phyloP scores from a whole-genome alignment of 139 green algal species.

The Parachlorella kessleri region DNA sequence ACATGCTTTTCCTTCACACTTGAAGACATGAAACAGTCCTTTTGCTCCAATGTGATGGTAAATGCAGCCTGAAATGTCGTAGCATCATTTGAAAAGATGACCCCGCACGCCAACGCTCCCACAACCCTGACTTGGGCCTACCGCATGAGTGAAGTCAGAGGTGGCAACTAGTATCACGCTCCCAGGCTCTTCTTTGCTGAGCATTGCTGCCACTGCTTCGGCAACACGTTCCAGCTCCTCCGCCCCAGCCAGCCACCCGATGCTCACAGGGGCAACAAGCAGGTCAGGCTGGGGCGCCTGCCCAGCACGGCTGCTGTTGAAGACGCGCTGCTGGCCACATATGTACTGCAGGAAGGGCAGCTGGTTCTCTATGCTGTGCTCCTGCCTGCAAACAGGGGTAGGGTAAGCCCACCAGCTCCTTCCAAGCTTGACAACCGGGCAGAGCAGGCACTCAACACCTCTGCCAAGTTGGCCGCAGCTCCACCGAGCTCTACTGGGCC shows the following conservation, averaged over 20 bases:
- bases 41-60: too few species aligned
- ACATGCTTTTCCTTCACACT: too few species aligned
- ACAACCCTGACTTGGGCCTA: too few species aligned
- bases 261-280: conserved; percentile 21
- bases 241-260: conserved; percentile 22
- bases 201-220: background rate
- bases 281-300: too few species aligned
- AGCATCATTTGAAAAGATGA: too few species aligned
- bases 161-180: conserved; percentile 19
- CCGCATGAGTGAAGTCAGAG: conserved; percentile 35
- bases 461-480: background rate
- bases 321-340: background rate
- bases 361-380: conserved; percentile 42
- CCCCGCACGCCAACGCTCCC: too few species aligned
- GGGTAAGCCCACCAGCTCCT: background rate
- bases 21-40: too few species aligned
- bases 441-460: background rate
- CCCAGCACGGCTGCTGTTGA: background rate
- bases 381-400: background rate
- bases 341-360: conserved; percentile 33
- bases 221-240: background rate
- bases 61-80: too few species aligned
- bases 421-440: too few species aligned
- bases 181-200: background rate
- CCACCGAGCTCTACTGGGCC: background rate